These are phyloP conservation scores for Penicillium maclennaniae DNA, from an alignment of 495 filamentous ascomycete species.

Conservation along the genomic window DNA sequence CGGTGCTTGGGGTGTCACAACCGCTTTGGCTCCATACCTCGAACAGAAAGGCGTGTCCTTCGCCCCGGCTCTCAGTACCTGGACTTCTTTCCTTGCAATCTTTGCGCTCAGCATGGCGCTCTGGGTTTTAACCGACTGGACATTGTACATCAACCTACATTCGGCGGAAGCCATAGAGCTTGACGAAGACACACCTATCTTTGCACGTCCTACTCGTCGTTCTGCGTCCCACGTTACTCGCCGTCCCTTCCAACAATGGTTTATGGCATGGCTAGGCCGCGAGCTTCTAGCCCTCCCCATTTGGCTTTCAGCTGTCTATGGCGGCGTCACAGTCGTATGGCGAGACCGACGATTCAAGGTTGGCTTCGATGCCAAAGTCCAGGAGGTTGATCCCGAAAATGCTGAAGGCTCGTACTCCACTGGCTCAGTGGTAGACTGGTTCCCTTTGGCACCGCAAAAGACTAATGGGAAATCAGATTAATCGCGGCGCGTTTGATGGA, in stretches of 20 bases:
- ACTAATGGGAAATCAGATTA: slow-evolving; percentile 13
- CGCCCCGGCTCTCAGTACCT: slow-evolving; percentile 48
- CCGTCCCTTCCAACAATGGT: slow-evolving; percentile 64
- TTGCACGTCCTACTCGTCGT: slow-evolving; percentile 49
- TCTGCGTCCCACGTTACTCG: slow-evolving; percentile 28
- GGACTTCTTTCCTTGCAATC: slow-evolving; percentile 59
- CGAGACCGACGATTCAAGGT: slow-evolving; percentile 79
- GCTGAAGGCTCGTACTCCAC: slow-evolving; percentile 18
- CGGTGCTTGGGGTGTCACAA: slow-evolving; percentile 73
- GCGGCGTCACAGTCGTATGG: slow-evolving; percentile 83
- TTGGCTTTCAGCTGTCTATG: slow-evolving; percentile 80
- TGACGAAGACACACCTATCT: slow-evolving; percentile 68
- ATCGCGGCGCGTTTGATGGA: slow-evolving; percentile 25
- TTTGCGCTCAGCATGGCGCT: slow-evolving; percentile 62
- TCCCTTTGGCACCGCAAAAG: slow-evolving; percentile 9
- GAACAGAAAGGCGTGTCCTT: slow-evolving; percentile 47
- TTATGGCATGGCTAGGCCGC: slow-evolving; percentile 78
- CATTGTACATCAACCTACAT: slow-evolving; percentile 70
- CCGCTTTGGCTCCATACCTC: slow-evolving; percentile 58
- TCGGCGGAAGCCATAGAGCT: slow-evolving; percentile 63
- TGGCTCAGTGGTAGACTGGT: slow-evolving; percentile 13
- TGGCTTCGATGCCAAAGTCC: slow-evolving; percentile 74
- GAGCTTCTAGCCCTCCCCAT: slow-evolving; percentile 81
- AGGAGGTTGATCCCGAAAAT: slow-evolving; percentile 36
- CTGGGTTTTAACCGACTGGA: slow-evolving; percentile 75